These are phyloP conservation scores for Suhomyces maxii DNA, from an alignment of 1,139 yeast species.

Conservation along the genomic window DNA sequence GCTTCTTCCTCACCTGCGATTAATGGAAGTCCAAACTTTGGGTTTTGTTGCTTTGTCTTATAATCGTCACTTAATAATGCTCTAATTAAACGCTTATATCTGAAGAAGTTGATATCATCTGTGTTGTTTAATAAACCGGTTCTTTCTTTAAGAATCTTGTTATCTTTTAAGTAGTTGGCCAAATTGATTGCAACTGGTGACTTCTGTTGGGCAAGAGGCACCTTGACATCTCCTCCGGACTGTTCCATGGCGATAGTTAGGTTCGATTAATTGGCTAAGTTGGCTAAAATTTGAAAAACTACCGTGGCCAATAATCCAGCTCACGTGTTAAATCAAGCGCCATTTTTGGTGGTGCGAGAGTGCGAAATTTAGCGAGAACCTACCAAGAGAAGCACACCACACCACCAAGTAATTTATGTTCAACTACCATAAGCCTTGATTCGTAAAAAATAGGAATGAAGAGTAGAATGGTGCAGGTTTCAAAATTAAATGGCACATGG, in stretches of 20 bases:
- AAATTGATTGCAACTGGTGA: conserved; percentile 52
- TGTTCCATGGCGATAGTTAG: conserved; percentile 11
- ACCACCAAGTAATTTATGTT: no score
- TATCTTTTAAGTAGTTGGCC: conserved; percentile 70
- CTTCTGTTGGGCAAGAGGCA: conserved; percentile 18
- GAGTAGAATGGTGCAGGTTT: no score
- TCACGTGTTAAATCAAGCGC: not conserved
- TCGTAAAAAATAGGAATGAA: no score
- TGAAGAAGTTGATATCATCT: conserved; percentile 74
- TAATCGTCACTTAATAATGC: conserved; percentile 78
- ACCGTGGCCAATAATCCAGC: conserved; percentile 6
- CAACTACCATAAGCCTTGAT: no score
- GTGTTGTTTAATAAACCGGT: conserved; percentile 72
- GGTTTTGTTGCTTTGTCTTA: conserved; percentile 53
- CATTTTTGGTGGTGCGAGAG: no score
- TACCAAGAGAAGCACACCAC: no score
- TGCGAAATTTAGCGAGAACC: no score
- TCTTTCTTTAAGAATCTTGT: conserved; percentile 69
- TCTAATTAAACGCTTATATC: conserved; percentile 79
- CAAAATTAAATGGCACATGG: no score
- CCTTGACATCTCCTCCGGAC: conserved; percentile 14
- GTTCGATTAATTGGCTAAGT: not conserved
- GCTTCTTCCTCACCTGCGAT: conserved; percentile 56
- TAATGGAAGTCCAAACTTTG: conserved; percentile 58
- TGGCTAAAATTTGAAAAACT: conserved; percentile 5